Evolutionary conservation across 257 asterid species (phyloP).

Genomic region (Solanum tarijense): DNA sequence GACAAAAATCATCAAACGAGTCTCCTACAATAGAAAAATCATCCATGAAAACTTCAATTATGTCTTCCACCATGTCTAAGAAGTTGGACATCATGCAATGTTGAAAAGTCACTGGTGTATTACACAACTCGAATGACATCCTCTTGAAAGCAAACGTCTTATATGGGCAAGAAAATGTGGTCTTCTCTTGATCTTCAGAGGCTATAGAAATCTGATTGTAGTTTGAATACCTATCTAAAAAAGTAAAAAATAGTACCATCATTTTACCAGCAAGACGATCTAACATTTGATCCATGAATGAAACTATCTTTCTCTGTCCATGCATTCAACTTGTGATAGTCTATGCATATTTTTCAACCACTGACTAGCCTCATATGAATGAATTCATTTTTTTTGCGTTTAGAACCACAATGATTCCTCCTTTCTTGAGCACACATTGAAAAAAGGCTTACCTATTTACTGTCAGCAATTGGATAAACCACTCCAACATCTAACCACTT

Average conservation of each 20-base stretch:
- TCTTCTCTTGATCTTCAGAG: neutral
- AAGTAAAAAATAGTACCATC: too few species aligned
- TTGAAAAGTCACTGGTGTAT: neutral
- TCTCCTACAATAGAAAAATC: neutral
- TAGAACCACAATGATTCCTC: too few species aligned
- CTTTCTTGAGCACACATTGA: too few species aligned
- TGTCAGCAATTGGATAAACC: too few species aligned
- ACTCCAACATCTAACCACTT: too few species aligned
- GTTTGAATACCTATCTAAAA: neutral
- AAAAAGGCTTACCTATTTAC: too few species aligned
- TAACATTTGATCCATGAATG: neutral
- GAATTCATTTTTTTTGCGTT: too few species aligned
- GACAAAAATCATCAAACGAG: neutral
- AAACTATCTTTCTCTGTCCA: too few species aligned
- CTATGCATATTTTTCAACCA: too few species aligned
- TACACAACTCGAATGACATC: neutral
- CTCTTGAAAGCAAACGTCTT: neutral
- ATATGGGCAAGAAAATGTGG: neutral
- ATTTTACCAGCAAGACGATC: neutral
- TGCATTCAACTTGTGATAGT: too few species aligned
- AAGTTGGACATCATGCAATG: neutral
- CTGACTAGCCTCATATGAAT: too few species aligned
- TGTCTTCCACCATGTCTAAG: neutral
- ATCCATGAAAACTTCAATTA: neutral
- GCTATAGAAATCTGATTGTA: neutral